phyloP scores from a whole-genome alignment of 2,329 filamentous ascomycete species.

The Diplodia seriata region DNA sequence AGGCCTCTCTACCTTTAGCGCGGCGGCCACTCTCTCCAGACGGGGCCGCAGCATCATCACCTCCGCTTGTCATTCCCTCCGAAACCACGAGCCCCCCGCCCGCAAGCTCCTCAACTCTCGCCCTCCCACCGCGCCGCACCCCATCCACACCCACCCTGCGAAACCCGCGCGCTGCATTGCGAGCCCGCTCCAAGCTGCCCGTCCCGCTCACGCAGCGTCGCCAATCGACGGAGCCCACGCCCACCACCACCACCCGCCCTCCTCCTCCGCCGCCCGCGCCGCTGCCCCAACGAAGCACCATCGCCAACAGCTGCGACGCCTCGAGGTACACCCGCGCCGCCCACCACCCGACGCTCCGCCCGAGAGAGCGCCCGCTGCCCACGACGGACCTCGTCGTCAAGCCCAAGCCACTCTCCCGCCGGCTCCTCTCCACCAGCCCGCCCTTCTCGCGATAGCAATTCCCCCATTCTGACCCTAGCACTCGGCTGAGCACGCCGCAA shows the following conservation, averaged over 20 bases:
- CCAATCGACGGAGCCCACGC: slow-evolving; percentile 29
- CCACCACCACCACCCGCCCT: slow-evolving; percentile 26
- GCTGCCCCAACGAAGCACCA: slow-evolving; percentile 38
- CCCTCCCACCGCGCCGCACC: slow-evolving; percentile 5
- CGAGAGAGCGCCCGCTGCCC: slow-evolving; percentile 50
- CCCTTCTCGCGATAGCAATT: slow-evolving; percentile 52
- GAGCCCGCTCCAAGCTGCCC: slow-evolving; percentile 17
- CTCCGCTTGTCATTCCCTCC: slow-evolving; percentile 32
- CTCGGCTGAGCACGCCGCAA: slow-evolving; percentile 54
- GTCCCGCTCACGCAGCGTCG: slow-evolving; percentile 21
- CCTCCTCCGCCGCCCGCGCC: slow-evolving; percentile 37
- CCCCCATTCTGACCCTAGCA: slow-evolving; percentile 37
- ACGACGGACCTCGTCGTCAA: slow-evolving; percentile 61
- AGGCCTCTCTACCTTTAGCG: slow-evolving; percentile 31
- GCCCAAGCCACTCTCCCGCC: slow-evolving; percentile 50
- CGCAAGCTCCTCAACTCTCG: background rate
- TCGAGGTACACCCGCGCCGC: slow-evolving; percentile 20
- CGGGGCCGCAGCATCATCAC: slow-evolving; percentile 31
- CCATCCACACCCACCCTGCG: background rate
- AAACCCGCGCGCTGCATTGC: slow-evolving; percentile 17
- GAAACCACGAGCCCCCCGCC: slow-evolving; percentile 30
- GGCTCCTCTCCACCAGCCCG: slow-evolving; percentile 54
- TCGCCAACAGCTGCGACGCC: slow-evolving; percentile 36
- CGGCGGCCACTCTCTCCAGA: slow-evolving; percentile 31
- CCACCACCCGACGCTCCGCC: slow-evolving; percentile 28